A percentile compares a stretch with the other conserved stretches of the same genome.
Evolutionary conservation across 805 yeast species (phyloP).

Genomic region (Hanseniaspora clermontiae): DNA sequence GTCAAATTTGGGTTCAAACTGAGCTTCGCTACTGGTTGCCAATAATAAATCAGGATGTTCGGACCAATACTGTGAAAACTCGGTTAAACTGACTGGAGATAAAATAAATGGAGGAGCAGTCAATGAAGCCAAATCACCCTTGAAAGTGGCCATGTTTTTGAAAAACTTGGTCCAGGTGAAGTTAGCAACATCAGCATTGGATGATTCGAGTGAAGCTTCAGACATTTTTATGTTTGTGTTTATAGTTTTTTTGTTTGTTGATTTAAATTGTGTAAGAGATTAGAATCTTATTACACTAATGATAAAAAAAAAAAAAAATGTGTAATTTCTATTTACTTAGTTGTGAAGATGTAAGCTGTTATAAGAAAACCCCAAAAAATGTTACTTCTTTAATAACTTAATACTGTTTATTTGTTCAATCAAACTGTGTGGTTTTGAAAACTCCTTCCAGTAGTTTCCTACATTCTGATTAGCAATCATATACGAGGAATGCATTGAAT

Average conservation of each 20-base stretch:
- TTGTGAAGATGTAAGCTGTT: no score
- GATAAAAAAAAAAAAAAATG: no score
- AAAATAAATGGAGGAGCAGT: conserved; percentile 97
- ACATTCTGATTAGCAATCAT: no score
- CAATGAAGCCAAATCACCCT: conserved; percentile 82
- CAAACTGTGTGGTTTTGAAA: not conserved
- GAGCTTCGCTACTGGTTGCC: conserved; percentile 36
- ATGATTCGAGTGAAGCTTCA: conserved; percentile 2
- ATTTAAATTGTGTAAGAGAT: not conserved
- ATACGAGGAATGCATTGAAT: no score
- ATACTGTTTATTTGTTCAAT: no score
- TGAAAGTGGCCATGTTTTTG: conserved; percentile 80
- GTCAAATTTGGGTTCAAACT: conserved; percentile 16
- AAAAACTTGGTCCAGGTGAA: conserved; percentile 82
- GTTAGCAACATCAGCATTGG: conserved; percentile 18
- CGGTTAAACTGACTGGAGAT: conserved; percentile 77
- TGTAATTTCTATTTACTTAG: no score
- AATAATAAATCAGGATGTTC: conserved; percentile 77
- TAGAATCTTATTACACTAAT: no score
- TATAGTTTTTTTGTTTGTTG: no score
- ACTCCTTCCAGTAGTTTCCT: no score
- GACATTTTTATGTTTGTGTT: not conserved
- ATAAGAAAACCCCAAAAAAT: no score
- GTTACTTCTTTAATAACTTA: no score
- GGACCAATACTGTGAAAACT: conserved; percentile 93